These are phyloP conservation scores for Umbelopsis vinacea DNA, from an alignment of 192 early-diverging fungal species.

Conservation along the genomic window DNA sequence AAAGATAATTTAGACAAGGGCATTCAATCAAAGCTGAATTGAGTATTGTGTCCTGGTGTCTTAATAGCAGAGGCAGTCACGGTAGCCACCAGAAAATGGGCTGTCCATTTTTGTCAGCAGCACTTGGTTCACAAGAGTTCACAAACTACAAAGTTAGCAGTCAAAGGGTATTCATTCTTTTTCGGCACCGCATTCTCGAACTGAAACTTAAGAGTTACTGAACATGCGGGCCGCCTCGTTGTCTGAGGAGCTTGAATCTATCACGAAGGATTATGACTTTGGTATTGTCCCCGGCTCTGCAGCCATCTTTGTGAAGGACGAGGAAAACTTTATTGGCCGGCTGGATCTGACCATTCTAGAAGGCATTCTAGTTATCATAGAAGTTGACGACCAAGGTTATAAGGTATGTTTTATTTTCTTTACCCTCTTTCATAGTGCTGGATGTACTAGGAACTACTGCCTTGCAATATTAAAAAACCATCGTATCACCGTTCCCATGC, in stretches of 20 bases:
- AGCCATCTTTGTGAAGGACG: constrained; percentile 38
- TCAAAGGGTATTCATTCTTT: neutral
- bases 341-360: constrained; percentile 38
- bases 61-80: neutral
- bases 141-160: neutral
- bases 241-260: constrained; percentile 25
- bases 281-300: constrained; percentile 41
- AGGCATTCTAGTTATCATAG: constrained; percentile 38
- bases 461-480: too few relatives aligned
- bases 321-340: constrained; percentile 28
- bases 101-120: neutral
- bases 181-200: neutral
- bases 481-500: neutral
- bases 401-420: constrained; percentile 21
- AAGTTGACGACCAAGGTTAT: constrained; percentile 33
- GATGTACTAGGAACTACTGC: neutral
- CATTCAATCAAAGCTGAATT: neutral
- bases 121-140: neutral
- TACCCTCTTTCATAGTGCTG: neutral
- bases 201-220: neutral
- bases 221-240: constrained; percentile 16
- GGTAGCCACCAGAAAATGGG: neutral
- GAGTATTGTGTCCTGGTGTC: neutral
- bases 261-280: constrained; percentile 39
- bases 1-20: constrained; percentile 5